A percentile compares a stretch with the other conserved stretches of the same genome.
Evolutionary conservation across 139 green algal species (phyloP).

Genomic region (Chlorella sp.): DNA sequence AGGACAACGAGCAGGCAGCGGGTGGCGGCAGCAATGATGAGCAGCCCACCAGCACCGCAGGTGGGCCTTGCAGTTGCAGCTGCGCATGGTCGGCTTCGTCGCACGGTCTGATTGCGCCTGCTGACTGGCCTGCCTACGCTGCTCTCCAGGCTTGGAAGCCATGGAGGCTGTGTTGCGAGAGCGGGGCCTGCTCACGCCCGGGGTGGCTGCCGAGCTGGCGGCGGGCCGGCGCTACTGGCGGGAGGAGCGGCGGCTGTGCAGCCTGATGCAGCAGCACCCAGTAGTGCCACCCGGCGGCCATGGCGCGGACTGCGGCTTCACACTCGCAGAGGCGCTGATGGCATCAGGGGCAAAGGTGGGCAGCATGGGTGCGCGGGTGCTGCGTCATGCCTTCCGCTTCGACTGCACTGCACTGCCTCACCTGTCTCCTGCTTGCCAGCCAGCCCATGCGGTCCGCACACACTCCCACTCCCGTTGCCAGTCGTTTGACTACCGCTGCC

Average conservation of each 20-base stretch:
- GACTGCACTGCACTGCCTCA: too few species aligned
- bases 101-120: too few species aligned
- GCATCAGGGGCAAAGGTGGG: slow-evolving; percentile 59
- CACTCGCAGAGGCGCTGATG: slow-evolving; percentile 53
- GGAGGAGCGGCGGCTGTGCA: slow-evolving; percentile 62
- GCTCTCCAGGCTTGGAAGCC: slow-evolving; percentile 1
- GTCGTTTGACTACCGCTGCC: slow-evolving; percentile 80
- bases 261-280: slow-evolving; percentile 33
- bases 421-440: too few species aligned
- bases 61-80: too few species aligned
- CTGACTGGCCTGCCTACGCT: too few species aligned
- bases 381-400: too few species aligned
- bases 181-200: slow-evolving; percentile 42
- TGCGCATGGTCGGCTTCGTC: too few species aligned
- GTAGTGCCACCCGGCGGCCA: neutral
- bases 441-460: too few species aligned
- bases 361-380: too few species aligned
- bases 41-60: neutral
- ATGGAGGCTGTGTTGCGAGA: neutral
- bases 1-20: slow-evolving; percentile 64
- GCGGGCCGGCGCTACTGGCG: slow-evolving; percentile 74
- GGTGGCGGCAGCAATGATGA: slow-evolving; percentile 15
- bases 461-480: too few species aligned
- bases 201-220: slow-evolving; percentile 51
- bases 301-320: slow-evolving; percentile 29